A percentile compares a stretch with the other conserved stretches of the same genome.
These are phyloP conservation scores for Asterionellopsis glacialis DNA, from an alignment of 108 stramenopile species.

Conservation along the genomic window DNA sequence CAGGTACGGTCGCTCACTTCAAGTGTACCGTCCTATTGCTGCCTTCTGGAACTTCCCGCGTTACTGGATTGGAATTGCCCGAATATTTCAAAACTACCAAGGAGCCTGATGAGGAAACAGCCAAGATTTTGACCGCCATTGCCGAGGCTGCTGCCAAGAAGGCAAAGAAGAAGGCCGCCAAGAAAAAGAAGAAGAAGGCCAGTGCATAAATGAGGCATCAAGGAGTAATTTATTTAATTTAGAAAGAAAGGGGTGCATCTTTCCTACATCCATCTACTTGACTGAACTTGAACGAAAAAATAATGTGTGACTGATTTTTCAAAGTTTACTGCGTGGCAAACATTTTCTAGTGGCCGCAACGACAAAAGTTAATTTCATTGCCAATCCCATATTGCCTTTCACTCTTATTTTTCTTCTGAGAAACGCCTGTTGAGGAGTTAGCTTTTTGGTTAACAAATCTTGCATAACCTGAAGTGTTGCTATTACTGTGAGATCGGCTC, in stretches of 20 bases:
- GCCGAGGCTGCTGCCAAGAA: conserved; percentile 77
- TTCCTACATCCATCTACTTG: not conserved
- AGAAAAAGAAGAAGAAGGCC: conserved; percentile 56
- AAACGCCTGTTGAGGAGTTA: conserved; percentile 54
- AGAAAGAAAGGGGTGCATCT: too few species aligned
- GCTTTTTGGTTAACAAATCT: conserved; percentile 32
- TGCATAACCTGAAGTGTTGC: conserved; percentile 25
- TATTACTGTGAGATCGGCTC: conserved; percentile 29
- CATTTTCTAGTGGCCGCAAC: conserved; percentile 70
- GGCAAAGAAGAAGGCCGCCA: conserved; percentile 77
- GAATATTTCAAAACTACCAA: conserved; percentile 85
- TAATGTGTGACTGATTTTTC: conserved; percentile 10
- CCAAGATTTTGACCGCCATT: conserved; percentile 57
- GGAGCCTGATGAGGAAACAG: conserved; percentile 83
- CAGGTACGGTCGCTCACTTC: conserved; percentile 92
- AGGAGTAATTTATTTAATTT: too few species aligned
- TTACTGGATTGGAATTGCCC: conserved; percentile 83
- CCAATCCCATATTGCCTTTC: conserved; percentile 81
- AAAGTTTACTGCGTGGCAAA: conserved; percentile 19
- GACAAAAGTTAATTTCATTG: conserved; percentile 74
- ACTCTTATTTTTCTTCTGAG: conserved; percentile 64
- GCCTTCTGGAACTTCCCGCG: conserved; percentile 86
- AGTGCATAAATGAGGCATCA: not conserved
- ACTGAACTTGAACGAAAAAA: too few species aligned
- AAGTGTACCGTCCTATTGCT: conserved; percentile 96